Evolutionary conservation across 306 rosid species (phyloP).

Genomic region (Medicago lupulina): DNA sequence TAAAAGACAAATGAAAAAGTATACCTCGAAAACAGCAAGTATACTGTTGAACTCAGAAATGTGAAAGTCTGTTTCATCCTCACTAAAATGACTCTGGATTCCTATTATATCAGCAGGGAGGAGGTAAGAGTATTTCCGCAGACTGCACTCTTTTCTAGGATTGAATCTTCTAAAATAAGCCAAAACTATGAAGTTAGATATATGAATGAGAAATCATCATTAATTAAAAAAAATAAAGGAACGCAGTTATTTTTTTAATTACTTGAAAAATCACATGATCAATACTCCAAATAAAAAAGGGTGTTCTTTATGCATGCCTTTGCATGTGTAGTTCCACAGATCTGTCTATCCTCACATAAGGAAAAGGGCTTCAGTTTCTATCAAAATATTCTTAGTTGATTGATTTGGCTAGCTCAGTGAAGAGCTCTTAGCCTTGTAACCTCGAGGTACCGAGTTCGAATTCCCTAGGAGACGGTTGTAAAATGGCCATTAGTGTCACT

Average conservation of each 20-base stretch:
- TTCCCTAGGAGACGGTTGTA: too few relatives aligned
- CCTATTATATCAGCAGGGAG: constrained; percentile 91
- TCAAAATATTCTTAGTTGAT: neutral
- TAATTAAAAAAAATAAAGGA: neutral
- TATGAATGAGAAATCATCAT: neutral
- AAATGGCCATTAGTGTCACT: too few relatives aligned
- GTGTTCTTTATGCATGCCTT: neutral
- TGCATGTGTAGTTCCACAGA: neutral
- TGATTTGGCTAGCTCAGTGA: neutral
- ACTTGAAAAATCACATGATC: constrained; percentile 13
- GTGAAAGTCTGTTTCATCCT: constrained; percentile 68
- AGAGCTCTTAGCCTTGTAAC: too few relatives aligned
- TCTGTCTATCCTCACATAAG: constrained; percentile 14
- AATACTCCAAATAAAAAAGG: neutral
- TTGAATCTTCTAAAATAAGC: constrained; percentile 76
- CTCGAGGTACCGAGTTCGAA: too few relatives aligned
- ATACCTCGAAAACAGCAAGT: constrained; percentile 75
- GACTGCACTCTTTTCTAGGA: constrained; percentile 85
- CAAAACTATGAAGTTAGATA: constrained; percentile 30
- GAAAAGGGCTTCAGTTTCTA: neutral
- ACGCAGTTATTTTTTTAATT: neutral
- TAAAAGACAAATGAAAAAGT: constrained; percentile 15
- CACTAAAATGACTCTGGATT: constrained; percentile 60
- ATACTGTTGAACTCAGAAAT: constrained; percentile 77
- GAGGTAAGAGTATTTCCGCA: constrained; percentile 86